Percentiles rank a stretch among this genome's conserved stretches.
These are phyloP conservation scores for Rhizoclosmatium globosum DNA, from an alignment of 192 early-diverging fungal species.

Conservation along the genomic window DNA sequence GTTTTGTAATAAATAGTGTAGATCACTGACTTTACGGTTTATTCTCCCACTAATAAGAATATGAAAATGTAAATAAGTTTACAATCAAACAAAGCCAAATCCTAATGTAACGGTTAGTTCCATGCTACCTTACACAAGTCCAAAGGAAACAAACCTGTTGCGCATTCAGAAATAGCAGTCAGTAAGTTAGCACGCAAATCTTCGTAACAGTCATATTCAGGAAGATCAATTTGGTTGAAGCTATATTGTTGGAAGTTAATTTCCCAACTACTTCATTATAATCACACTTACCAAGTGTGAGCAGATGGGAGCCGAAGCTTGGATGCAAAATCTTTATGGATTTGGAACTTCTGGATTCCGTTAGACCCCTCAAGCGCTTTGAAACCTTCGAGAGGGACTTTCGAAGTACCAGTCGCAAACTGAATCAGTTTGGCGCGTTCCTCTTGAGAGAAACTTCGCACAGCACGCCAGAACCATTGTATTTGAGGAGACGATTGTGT, in stretches of 20 bases:
- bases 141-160: slow-evolving; percentile 65
- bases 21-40: too few relatives aligned
- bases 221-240: slow-evolving; percentile 98
- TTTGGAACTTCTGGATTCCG: slow-evolving; percentile 98
- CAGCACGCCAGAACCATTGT: slow-evolving; percentile 99
- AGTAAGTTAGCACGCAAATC: slow-evolving; percentile 81
- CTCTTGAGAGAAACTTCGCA: slow-evolving; percentile 96
- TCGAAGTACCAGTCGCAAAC: slow-evolving; percentile 97
- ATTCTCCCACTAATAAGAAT: too few relatives aligned
- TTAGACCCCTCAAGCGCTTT: slow-evolving; percentile 89
- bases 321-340: slow-evolving; percentile 94
- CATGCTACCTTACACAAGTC: background rate
- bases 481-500: slow-evolving; percentile 85
- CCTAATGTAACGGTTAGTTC: slow-evolving; percentile 25
- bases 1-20: too few relatives aligned
- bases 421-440: slow-evolving; percentile 97
- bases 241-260: slow-evolving; percentile 47
- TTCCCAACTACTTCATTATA: slow-evolving; percentile 5
- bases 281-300: slow-evolving; percentile 85
- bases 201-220: slow-evolving; percentile 92
- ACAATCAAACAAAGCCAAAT: slow-evolving; percentile 41
- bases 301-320: slow-evolving; percentile 91
- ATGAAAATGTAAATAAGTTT: too few relatives aligned
- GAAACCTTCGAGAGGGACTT: slow-evolving; percentile 98
- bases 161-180: slow-evolving; percentile 90